Conservation (phyloP, 192 early-diverging fungal genomes). For the Backusella circina region DNA sequence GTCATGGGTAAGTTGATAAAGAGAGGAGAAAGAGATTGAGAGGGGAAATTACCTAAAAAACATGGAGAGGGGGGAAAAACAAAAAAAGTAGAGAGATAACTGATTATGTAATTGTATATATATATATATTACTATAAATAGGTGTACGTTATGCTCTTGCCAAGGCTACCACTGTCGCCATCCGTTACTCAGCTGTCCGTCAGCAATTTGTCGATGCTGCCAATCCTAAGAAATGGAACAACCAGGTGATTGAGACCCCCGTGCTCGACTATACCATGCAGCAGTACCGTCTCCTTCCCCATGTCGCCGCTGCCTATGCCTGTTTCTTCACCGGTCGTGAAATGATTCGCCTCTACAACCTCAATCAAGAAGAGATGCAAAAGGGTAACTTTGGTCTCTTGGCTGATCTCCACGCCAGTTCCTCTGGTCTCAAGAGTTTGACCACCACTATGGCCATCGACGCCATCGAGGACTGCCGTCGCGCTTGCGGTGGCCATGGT, state of each 20-base stretch:
- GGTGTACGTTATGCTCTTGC: constrained; percentile 54
- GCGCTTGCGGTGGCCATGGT: constrained; percentile 76
- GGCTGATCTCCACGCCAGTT: constrained; percentile 72
- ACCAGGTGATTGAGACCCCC: constrained; percentile 56
- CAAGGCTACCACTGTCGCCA: constrained; percentile 66
- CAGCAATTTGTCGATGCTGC: constrained; percentile 69
- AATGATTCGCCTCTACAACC: constrained; percentile 57
- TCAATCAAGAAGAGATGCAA: constrained; percentile 54
- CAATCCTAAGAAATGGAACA: constrained; percentile 42
- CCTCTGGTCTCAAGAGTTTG: constrained; percentile 70
- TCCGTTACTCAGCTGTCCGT: constrained; percentile 68
- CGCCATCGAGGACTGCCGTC: constrained; percentile 71
- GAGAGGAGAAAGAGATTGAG: neutral
- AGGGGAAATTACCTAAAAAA: neutral
- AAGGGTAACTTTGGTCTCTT: constrained; percentile 61
- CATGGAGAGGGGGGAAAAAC: neutral
- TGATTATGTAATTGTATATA: neutral
- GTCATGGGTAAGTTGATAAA: constrained; percentile 47
- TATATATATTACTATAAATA: neutral
- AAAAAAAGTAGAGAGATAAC: neutral
- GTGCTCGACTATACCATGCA: constrained; percentile 80
- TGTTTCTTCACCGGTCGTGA: constrained; percentile 67
- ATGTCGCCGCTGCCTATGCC: constrained; percentile 71
- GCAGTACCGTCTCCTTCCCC: constrained; percentile 68
- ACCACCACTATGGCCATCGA: constrained; percentile 65